Conservation (phyloP, 2,329 filamentous ascomycete species). For the Lasiodiplodia sp. region DNA sequence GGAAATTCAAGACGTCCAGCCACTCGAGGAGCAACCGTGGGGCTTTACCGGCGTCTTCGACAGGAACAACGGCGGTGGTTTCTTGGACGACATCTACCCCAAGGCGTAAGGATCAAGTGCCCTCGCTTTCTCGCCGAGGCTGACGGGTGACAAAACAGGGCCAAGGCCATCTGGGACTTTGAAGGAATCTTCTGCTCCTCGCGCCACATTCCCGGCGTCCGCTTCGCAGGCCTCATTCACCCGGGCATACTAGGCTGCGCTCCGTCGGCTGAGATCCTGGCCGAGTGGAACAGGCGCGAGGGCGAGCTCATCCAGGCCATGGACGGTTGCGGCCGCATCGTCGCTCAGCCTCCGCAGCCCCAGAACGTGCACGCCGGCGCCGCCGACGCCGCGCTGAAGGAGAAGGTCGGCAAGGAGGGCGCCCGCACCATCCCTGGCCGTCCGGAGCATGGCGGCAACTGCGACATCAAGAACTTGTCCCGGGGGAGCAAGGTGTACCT, state of each 20-base stretch:
- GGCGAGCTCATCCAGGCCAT: conserved; percentile 75
- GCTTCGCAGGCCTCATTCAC: conserved; percentile 88
- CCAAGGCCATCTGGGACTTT: conserved; percentile 80
- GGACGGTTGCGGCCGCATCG: conserved; percentile 70
- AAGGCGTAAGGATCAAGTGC: conserved; percentile 65
- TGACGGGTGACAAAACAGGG: conserved; percentile 55
- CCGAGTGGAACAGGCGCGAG: conserved; percentile 85
- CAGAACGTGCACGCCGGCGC: conserved; percentile 76
- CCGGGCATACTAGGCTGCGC: conserved; percentile 91
- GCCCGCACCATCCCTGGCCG: conserved; percentile 84
- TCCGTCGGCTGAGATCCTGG: conserved; percentile 78
- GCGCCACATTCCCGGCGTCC: conserved; percentile 75
- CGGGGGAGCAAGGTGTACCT: conserved; percentile 84
- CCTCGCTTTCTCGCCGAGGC: neutral
- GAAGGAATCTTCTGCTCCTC: conserved; percentile 83
- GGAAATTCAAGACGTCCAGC: conserved; percentile 93
- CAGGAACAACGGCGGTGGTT: conserved; percentile 83
- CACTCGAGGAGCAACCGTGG: conserved; percentile 85
- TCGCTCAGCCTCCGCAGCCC: conserved; percentile 79
- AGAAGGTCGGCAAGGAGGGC: conserved; percentile 77
- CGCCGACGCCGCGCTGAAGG: conserved; percentile 64
- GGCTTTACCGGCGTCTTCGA: conserved; percentile 87
- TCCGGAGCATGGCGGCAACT: conserved; percentile 89
- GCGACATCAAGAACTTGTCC: conserved; percentile 87
- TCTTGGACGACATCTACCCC: conserved; percentile 86